Evolutionary conservation across 306 rosid genomes (phyloP).

Genomic region (Begonia masoniana): DNA sequence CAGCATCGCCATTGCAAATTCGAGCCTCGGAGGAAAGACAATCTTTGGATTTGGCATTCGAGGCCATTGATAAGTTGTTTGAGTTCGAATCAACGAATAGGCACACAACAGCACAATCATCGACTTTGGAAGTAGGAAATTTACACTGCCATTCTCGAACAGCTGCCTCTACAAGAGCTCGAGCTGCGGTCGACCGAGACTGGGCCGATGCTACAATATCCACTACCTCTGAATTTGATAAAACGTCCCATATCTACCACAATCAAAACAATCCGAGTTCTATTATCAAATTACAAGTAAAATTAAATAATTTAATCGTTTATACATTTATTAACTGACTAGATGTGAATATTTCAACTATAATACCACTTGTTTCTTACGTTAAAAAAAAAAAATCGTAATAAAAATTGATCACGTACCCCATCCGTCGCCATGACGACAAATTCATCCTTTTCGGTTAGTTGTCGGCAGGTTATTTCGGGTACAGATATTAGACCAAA

Average conservation of each 20-base stretch:
- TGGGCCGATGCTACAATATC: conserved; percentile 71
- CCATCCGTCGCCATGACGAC: conserved; percentile 95
- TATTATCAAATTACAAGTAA: conserved; percentile 5
- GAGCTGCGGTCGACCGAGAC: conserved; percentile 53
- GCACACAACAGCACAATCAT: conserved; percentile 92
- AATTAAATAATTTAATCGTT: neutral
- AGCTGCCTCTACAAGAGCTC: conserved; percentile 77
- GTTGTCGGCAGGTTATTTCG: conserved; percentile 53
- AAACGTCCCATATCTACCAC: conserved; percentile 89
- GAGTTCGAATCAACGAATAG: conserved; percentile 59
- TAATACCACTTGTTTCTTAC: no score
- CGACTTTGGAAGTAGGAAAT: conserved; percentile 91
- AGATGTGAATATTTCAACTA: no score
- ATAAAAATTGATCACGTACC: conserved; percentile 26
- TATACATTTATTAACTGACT: neutral
- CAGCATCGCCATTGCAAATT: conserved; percentile 17
- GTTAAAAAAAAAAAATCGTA: no score
- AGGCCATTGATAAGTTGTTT: conserved; percentile 30
- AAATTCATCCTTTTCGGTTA: conserved; percentile 69
- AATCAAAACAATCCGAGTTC: neutral
- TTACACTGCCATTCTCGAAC: conserved; percentile 71
- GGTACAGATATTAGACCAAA: conserved; percentile 94
- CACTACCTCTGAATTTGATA: conserved; percentile 87
- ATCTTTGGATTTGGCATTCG: conserved; percentile 31
- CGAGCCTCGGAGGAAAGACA: conserved; percentile 18